Percentiles rank a stretch among this genome's conserved stretches.
phyloP scores from a whole-genome alignment of 495 filamentous ascomycete genomes.

The Aeminium ludgeri region DNA sequence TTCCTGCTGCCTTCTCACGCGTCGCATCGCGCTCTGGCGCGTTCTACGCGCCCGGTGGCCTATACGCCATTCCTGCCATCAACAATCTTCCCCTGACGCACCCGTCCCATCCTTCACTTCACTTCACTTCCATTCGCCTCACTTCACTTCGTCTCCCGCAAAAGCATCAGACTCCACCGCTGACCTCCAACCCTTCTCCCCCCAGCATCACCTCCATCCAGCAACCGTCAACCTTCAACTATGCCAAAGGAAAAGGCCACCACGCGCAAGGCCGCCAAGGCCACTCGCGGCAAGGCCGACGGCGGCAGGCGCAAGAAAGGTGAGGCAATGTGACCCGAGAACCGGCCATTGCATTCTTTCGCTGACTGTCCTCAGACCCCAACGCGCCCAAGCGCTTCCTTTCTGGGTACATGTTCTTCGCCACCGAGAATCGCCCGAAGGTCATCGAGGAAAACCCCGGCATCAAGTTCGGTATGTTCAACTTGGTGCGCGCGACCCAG shows the following conservation, averaged over 20 bases:
- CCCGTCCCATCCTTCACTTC: not conserved
- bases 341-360: not conserved
- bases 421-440: slow-evolving; percentile 95
- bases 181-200: not conserved
- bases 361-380: slow-evolving; percentile 47
- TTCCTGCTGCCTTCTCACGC: not conserved
- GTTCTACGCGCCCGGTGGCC: not conserved
- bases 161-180: not conserved
- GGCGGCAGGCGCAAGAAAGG: slow-evolving; percentile 70
- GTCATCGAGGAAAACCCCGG: slow-evolving; percentile 97
- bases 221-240: slow-evolving; percentile 20
- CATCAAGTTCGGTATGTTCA: slow-evolving; percentile 72
- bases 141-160: slow-evolving; percentile 4
- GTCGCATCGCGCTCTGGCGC: not conserved
- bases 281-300: slow-evolving; percentile 23
- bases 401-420: slow-evolving; percentile 99
- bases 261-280: slow-evolving; percentile 38
- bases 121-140: not conserved
- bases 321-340: slow-evolving; percentile 28
- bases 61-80: not conserved
- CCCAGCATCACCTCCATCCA: slow-evolving; percentile 6
- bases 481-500: not conserved
- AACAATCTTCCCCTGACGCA: not conserved
- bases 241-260: slow-evolving; percentile 65
- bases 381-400: slow-evolving; percentile 98